Evolutionary conservation across 148 eudicot genomes (phyloP), one percentile per base, ranked within the genome.

Genomic region (Amaranthus palmeri): DNA sequence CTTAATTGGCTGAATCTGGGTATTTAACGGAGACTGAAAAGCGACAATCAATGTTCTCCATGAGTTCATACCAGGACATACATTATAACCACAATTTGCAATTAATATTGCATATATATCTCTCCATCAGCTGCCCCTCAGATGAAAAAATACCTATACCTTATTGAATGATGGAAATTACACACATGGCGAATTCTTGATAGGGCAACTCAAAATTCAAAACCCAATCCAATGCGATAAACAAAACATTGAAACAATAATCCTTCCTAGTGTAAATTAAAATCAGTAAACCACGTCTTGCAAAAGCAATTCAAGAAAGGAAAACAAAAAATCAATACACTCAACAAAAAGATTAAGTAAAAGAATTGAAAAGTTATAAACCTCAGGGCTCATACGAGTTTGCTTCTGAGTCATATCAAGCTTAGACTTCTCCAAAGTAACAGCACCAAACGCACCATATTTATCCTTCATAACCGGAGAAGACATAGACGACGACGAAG

Each of bases 351-450:
- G 11, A 36, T 47, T 13, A n/a, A 9, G 43, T 51, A 44, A 1
- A 3, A 10, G 12, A 36, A 0, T 14, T 0, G 10, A 0, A 25
- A n/a, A 45, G 18, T 12, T n/a, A 17, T 50, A 63, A 57, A 88
- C 97, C 93, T 88, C 92, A 12, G 97, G 95, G 50, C 86, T 79
- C 51, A 84, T 71, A 51, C 76, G 72, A 4, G 81, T 76, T 73
- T 87, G 84, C 77, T 86, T 84, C 79, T 81, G 85, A 51, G 92
- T 41, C 81, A 79, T 48, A 70, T 85, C 93, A 17, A 88, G 86
- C 80, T 89, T 91, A 44, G 95, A 77, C 67, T 89, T 91, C 77
- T 91, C 97, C 80, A 91, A 83, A 48, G 90, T 89, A 43, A 84
- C 93, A 36, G 85, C 80, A 25, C 88, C 86, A 72, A 83, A 55